Conservation (phyloP, 2,329 filamentous ascomycete species). For the Aspergillus sp. region DNA sequence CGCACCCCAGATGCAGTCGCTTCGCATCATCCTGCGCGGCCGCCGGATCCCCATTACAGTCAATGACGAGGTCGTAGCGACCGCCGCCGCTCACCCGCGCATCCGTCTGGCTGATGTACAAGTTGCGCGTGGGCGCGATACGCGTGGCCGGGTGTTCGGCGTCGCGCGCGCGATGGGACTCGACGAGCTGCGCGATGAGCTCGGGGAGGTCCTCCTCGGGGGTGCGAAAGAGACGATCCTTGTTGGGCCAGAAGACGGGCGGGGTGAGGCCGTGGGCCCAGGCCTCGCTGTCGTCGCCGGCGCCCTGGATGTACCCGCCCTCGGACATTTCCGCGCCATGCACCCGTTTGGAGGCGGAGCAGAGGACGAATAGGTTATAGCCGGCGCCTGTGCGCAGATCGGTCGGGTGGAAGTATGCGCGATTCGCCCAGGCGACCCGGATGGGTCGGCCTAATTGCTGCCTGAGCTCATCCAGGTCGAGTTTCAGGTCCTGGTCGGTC, state of each 20-base stretch:
- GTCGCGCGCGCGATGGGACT: constrained; percentile 20
- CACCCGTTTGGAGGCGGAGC: constrained; percentile 76
- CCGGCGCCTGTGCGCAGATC: constrained; percentile 47
- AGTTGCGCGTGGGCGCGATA: constrained; percentile 39
- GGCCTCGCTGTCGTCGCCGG: constrained; percentile 90
- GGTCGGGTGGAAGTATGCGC: constrained; percentile 56
- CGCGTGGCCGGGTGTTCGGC: constrained; percentile 24
- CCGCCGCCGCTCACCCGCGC: constrained; percentile 38
- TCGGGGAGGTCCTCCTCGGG: constrained; percentile 63
- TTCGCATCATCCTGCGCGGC: constrained; percentile 38
- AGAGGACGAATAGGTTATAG: constrained; percentile 75
- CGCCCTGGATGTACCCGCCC: constrained; percentile 85
- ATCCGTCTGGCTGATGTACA: constrained; percentile 29
- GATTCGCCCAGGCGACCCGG: constrained; percentile 76
- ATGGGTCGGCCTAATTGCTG: constrained; percentile 67
- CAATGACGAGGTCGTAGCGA: constrained; percentile 46
- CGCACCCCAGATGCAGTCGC: constrained; percentile 60
- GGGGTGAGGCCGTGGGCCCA: constrained; percentile 84
- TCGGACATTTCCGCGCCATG: constrained; percentile 67
- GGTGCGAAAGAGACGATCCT: constrained; percentile 58
- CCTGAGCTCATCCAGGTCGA: constrained; percentile 58
- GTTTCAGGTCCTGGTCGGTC: constrained; percentile 54
- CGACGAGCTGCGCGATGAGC: constrained; percentile 49
- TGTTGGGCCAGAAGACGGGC: constrained; percentile 73
- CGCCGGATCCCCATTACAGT: constrained; percentile 32